phyloP scores from a whole-genome alignment of 352 stramenopile species.

The Elongisporangium prolatum region DNA sequence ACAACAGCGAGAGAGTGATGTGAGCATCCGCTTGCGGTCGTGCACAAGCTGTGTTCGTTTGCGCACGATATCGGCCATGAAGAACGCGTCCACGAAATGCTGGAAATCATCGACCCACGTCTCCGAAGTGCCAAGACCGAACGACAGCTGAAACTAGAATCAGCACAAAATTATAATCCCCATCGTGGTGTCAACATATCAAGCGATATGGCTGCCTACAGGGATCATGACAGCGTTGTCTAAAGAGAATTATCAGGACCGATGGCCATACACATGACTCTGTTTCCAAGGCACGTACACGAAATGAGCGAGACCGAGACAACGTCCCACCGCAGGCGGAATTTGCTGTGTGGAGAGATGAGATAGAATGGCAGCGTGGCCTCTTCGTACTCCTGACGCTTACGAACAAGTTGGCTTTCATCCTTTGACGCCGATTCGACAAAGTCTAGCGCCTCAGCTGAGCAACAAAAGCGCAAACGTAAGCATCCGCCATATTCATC shows the following conservation, averaged over 20 bases:
- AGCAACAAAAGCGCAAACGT: not conserved
- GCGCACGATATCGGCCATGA: slow-evolving; percentile 70
- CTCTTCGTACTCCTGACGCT: slow-evolving; percentile 79
- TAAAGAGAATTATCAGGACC: slow-evolving; percentile 8
- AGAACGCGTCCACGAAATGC: slow-evolving; percentile 57
- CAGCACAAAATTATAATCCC: slow-evolving; percentile 3
- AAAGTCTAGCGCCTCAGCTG: slow-evolving; percentile 73
- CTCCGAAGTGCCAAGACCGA: slow-evolving; percentile 19
- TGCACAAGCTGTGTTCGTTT: no score
- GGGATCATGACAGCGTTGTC: slow-evolving; percentile 77
- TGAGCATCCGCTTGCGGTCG: not conserved
- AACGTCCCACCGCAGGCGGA: slow-evolving; percentile 73
- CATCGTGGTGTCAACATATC: not conserved
- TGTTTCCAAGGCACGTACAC: slow-evolving; percentile 29
- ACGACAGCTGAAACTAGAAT: slow-evolving; percentile 66
- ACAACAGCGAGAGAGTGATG: not conserved
- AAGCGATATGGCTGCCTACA: slow-evolving; percentile 28
- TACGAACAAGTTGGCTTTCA: slow-evolving; percentile 86
- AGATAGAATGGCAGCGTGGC: slow-evolving; percentile 72
- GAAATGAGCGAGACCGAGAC: slow-evolving; percentile 65
- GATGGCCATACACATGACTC: not conserved
- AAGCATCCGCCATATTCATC: not conserved
- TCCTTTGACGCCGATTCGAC: slow-evolving; percentile 72
- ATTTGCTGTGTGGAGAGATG: slow-evolving; percentile 71
- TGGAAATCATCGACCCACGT: slow-evolving; percentile 48